These are phyloP conservation scores for Breynia disticha DNA, from an alignment of 441 rosid genomes.

Conservation along the genomic window DNA sequence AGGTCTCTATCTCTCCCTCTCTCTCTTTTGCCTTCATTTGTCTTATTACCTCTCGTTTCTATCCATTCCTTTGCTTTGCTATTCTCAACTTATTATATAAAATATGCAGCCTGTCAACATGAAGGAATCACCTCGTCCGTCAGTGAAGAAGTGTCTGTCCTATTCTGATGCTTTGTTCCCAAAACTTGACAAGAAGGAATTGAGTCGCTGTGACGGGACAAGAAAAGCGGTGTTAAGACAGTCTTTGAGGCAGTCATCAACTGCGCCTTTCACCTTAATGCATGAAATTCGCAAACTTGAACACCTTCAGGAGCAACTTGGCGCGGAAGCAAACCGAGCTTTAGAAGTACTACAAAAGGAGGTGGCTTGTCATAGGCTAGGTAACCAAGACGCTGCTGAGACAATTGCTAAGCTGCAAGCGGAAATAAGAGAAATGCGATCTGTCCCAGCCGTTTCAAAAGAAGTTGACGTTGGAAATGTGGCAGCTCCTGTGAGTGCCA, in stretches of 20 bases:
- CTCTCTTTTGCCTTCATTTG: not conserved
- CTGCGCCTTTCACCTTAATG: conserved; percentile 94
- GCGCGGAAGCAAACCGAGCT: conserved; percentile 93
- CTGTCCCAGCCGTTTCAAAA: conserved; percentile 42
- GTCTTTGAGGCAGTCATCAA: conserved; percentile 87
- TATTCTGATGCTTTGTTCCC: conserved; percentile 54
- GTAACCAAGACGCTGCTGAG: conserved; percentile 98
- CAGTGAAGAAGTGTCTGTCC: conserved; percentile 81
- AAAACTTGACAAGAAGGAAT: conserved; percentile 45
- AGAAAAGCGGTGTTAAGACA: conserved; percentile 62
- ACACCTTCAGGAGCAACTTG: conserved; percentile 94
- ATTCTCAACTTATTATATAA: conserved; percentile 9
- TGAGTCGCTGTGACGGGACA: conserved; percentile 38
- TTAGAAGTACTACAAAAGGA: conserved; percentile 95
- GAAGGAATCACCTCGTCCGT: conserved; percentile 48
- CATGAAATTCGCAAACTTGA: conserved; percentile 98
- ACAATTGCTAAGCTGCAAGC: conserved; percentile 93
- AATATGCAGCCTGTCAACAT: conserved; percentile 37
- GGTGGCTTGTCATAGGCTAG: conserved; percentile 91
- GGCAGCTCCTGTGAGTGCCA: conserved; percentile 72
- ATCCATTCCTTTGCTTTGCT: not conserved
- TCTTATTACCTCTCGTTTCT: not conserved
- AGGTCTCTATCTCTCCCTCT: conserved; percentile 11
- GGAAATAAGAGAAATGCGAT: conserved; percentile 85
- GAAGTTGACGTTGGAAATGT: conserved; percentile 48